phyloP scores from a whole-genome alignment of 2,329 filamentous ascomycete species.

The Ceratocystis smalleyi region DNA sequence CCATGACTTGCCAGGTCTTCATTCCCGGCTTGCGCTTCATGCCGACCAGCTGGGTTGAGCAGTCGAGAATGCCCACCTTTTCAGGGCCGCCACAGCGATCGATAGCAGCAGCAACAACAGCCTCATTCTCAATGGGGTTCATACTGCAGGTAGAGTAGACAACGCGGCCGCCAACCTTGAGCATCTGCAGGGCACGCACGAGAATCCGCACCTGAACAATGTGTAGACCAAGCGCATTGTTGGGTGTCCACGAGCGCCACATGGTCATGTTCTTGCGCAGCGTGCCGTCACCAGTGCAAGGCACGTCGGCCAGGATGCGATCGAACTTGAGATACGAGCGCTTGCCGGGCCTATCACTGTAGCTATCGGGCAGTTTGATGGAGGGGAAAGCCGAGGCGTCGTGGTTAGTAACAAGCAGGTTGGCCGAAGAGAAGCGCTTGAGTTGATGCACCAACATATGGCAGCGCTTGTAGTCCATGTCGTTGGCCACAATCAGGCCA shows the following conservation, averaged over 20 bases:
- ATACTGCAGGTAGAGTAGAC: slow-evolving; percentile 98
- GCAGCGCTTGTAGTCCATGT: slow-evolving; percentile 88
- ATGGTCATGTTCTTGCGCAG: slow-evolving; percentile 82
- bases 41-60: slow-evolving; percentile 57
- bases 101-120: slow-evolving; percentile 76
- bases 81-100: slow-evolving; percentile 70
- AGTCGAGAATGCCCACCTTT: slow-evolving; percentile 75
- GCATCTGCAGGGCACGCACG: slow-evolving; percentile 81
- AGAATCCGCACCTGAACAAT: slow-evolving; percentile 78
- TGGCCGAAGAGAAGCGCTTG: slow-evolving; percentile 90
- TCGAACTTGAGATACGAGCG: slow-evolving; percentile 86
- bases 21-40: slow-evolving; percentile 65
- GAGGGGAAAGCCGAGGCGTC: slow-evolving; percentile 92
- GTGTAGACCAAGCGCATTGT: slow-evolving; percentile 75
- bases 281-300: slow-evolving; percentile 91
- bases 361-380: slow-evolving; percentile 56
- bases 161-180: slow-evolving; percentile 85
- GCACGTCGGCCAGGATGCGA: slow-evolving; percentile 87
- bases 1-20: slow-evolving; percentile 78
- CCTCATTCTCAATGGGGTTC: slow-evolving; percentile 96
- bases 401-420: slow-evolving; percentile 93
- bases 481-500: slow-evolving; percentile 85
- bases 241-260: slow-evolving; percentile 89
- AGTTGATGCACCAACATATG: slow-evolving; percentile 97
- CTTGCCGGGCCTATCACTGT: slow-evolving; percentile 38